Evolutionary conservation across 495 filamentous ascomycete genomes (phyloP).

Genomic region (Penicillium daleae): DNA sequence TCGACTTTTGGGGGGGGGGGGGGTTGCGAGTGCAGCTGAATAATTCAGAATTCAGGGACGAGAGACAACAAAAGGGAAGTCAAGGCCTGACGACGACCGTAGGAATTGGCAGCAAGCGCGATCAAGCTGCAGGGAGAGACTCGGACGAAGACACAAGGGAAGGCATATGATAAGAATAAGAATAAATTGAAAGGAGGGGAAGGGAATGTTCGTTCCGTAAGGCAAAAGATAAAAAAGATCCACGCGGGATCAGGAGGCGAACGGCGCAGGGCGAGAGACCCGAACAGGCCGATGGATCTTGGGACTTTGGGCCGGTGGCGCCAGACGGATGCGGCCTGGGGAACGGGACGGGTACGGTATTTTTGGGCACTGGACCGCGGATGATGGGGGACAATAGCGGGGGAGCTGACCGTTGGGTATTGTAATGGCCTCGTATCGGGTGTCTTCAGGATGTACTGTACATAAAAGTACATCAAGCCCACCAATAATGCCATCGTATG

Average conservation of each 20-base stretch:
- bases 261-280: neutral
- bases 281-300: constrained; percentile 2
- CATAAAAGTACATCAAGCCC: neutral
- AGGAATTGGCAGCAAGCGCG: constrained; percentile 18
- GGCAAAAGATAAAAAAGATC: constrained; percentile 18
- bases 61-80: constrained; percentile 21
- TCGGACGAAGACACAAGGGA: constrained; percentile 6
- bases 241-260: constrained; percentile 25
- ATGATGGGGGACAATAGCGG: neutral
- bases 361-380: neutral
- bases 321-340: constrained; percentile 10
- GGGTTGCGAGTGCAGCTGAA: constrained; percentile 3
- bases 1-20: neutral
- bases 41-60: constrained; percentile 5
- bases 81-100: constrained; percentile 17
- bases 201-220: neutral
- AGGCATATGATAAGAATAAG: constrained; percentile 8
- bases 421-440: neutral
- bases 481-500: neutral
- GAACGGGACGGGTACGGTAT: neutral
- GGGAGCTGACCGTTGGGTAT: neutral
- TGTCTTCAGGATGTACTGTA: neutral
- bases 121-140: constrained; percentile 3
- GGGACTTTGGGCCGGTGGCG: too few relatives aligned
- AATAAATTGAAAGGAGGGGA: constrained; percentile 15